Base-by-base conservation (phyloP, 2,329 filamentous ascomycete species). In the Cytospora paraplurivora region DNA sequence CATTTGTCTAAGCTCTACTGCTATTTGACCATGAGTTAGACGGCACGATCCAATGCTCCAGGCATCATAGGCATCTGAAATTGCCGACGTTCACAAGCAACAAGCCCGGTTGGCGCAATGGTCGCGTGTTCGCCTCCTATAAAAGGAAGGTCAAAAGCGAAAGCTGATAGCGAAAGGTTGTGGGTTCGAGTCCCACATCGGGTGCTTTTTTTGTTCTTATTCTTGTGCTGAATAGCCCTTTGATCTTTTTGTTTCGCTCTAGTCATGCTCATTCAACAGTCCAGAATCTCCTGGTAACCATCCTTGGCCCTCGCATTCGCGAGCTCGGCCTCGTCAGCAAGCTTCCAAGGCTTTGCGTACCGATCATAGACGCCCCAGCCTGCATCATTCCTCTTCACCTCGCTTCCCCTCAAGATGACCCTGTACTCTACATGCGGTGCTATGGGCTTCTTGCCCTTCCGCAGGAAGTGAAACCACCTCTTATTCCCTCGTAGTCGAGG, bases 331-430 rank as follows among this genome's bases (percentile, higher is more conserved):
- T 69, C 66, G 52, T 69, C 67, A 13, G 61, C 65, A 7, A 53
- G 37, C 56, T 58, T 61, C 67, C 65, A 69, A 4, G 68, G 66
- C 55, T 60, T 58, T 21, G 65, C 64, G 32, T 69, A 69, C 64
- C 68, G 62, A 34, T 69, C 68, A 44, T 66, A 67, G 8, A 50
- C 38, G 4, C 62, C 62, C 67, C 68, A 69, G 19, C 68, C 68
- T 50, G 62, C 60, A 19, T 68, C 62, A 53, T 59, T 68, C 7
- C 21, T 21, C 55, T 56, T 62, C 2, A 60, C 62, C 55, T 69
- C 67, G 3, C 41, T 57, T 33, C 68, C 68, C n/a, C 68, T 63
- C 44, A 69, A 19, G 7, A 69, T 63, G 19, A 69, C 32, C 12
- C 67, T 57, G 27, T 69, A 69, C 61, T 69, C 68, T 4, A 66